Conservation (phyloP, 2,329 filamentous ascomycete genomes). For the Diaporthe eres region DNA sequence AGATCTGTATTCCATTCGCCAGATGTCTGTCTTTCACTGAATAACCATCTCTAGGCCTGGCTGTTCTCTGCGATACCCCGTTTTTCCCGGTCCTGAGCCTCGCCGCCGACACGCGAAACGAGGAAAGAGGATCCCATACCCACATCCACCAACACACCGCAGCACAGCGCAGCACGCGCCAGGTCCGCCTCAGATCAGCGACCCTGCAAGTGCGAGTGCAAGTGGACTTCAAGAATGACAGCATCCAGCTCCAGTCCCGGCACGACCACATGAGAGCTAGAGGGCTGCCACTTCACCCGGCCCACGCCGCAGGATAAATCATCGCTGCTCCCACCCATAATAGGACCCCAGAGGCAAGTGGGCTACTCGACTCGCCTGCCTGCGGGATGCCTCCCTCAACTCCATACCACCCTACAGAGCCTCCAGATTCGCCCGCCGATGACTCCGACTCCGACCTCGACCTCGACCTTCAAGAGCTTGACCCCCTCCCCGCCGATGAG, state of each 20-base stretch:
- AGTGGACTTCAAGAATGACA: constrained; percentile 39
- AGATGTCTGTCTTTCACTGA: constrained; percentile 16
- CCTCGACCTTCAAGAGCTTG: constrained; percentile 84
- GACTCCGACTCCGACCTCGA: constrained; percentile 86
- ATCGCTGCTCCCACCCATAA: constrained; percentile 32
- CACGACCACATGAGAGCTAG: constrained; percentile 41
- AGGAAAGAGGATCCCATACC: constrained; percentile 29
- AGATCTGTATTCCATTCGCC: neutral
- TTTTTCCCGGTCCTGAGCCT: constrained; percentile 9
- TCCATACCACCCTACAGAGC: constrained; percentile 67
- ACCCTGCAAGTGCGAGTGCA: constrained; percentile 39
- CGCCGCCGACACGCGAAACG: constrained; percentile 9
- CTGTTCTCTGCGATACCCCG: neutral
- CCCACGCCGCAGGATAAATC: constrained; percentile 38
- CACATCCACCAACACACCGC: constrained; percentile 27
- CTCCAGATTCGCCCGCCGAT: constrained; percentile 74
- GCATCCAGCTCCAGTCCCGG: constrained; percentile 41
- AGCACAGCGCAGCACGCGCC: constrained; percentile 34
- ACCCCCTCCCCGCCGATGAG: constrained; percentile 65
- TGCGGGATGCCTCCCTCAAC: constrained; percentile 71
- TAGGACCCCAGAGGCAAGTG: constrained; percentile 33
- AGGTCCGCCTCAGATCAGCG: constrained; percentile 37
- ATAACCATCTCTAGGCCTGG: constrained; percentile 1
- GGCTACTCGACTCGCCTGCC: constrained; percentile 37
- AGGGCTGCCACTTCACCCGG: constrained; percentile 35